Conservation (phyloP, 306 rosid species). For the Carpinus fangiana region DNA sequence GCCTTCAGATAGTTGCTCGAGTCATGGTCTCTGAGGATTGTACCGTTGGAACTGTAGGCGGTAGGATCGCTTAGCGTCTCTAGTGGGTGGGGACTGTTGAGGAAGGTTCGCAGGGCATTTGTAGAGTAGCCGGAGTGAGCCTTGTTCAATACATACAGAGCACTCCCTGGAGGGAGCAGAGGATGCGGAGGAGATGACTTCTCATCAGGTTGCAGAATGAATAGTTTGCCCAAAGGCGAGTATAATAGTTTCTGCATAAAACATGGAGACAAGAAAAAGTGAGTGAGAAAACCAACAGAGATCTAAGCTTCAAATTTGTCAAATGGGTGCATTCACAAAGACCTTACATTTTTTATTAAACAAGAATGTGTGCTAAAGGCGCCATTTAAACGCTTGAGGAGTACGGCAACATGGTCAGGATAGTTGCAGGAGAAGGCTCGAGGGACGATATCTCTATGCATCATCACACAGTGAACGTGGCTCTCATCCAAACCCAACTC, state of each 20-base stretch:
- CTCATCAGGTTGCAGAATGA: slow-evolving; percentile 84
- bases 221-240: slow-evolving; percentile 75
- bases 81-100: slow-evolving; percentile 83
- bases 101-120: slow-evolving; percentile 55
- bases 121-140: slow-evolving; percentile 52
- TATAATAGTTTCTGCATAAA: slow-evolving; percentile 68
- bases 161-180: slow-evolving; percentile 64
- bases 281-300: not conserved
- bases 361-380: slow-evolving; percentile 81
- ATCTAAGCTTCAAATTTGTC: not conserved
- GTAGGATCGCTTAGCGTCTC: slow-evolving; percentile 88
- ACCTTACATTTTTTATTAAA: slow-evolving; percentile 63
- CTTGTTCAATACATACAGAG: slow-evolving; percentile 60
- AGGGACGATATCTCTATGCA: slow-evolving; percentile 97
- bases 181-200: slow-evolving; percentile 82
- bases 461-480: slow-evolving; percentile 65
- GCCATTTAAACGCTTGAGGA: slow-evolving; percentile 73
- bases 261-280: not conserved
- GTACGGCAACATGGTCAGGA: slow-evolving; percentile 66
- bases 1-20: slow-evolving; percentile 88
- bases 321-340: too few relatives aligned
- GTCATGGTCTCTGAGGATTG: slow-evolving; percentile 81
- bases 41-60: slow-evolving; percentile 85
- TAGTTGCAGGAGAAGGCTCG: slow-evolving; percentile 95
- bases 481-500: slow-evolving; percentile 68